These are phyloP conservation scores for Pichia sporocuriosa DNA, from an alignment of 805 yeast genomes.

Conservation along the genomic window DNA sequence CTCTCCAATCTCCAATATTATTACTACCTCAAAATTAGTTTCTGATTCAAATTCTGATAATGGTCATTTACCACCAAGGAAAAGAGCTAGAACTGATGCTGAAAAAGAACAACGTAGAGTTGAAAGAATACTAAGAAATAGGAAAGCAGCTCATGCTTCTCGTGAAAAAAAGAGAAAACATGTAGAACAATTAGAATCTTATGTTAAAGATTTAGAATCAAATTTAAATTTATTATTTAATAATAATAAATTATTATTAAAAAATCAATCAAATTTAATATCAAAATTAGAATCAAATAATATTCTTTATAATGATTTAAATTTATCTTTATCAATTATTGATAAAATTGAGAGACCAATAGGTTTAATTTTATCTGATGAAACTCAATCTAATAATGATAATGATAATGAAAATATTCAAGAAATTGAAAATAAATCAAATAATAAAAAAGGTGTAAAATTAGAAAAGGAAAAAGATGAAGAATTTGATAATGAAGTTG, in stretches of 20 bases:
- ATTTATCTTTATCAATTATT: conserved; percentile 9
- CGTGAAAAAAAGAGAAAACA: conserved; percentile 94
- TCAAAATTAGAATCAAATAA: conserved; percentile 15
- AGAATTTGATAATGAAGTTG: background rate
- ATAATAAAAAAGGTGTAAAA: conserved; percentile 3
- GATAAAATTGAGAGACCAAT: conserved; percentile 21
- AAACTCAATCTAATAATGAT: conserved; percentile 11
- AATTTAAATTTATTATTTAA: conserved; percentile 12
- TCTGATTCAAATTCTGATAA: background rate
- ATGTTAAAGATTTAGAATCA: conserved; percentile 38
- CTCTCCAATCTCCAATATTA: conserved; percentile 2
- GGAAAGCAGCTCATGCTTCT: conserved; percentile 96
- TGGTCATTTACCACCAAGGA: conserved; percentile 72
- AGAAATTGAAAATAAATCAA: conserved; percentile 5
- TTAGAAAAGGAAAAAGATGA: background rate
- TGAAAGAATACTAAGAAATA: conserved; percentile 85
- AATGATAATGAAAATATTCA: conserved; percentile 5
- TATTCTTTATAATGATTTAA: conserved; percentile 13
- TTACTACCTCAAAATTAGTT: too few relatives aligned
- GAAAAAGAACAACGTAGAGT: conserved; percentile 95
- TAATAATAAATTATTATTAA: conserved; percentile 2
- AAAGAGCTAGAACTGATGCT: conserved; percentile 92
- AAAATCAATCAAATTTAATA: conserved; percentile 16
- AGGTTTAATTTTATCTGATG: conserved; percentile 21
- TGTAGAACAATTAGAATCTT: conserved; percentile 73